These are phyloP conservation scores for Mortierella claussenii DNA, from an alignment of 192 early-diverging fungal genomes.

Conservation along the genomic window DNA sequence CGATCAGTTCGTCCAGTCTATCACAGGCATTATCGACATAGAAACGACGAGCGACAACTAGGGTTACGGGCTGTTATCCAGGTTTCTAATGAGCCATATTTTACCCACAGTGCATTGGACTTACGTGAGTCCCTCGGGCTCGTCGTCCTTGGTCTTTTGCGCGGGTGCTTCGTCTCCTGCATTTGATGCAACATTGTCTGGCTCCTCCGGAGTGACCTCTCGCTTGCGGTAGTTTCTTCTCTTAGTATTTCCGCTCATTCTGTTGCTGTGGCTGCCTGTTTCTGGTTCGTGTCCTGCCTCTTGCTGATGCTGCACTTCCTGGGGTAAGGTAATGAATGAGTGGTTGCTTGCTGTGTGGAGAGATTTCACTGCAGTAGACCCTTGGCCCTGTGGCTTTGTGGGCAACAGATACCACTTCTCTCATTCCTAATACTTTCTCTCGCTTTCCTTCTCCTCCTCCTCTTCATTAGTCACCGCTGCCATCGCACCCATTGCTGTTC, in stretches of 20 bases:
- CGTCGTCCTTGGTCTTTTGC: conserved; percentile 11
- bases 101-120: not conserved
- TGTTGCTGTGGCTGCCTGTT: not conserved
- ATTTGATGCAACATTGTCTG: not conserved
- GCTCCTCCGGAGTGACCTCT: conserved; percentile 32
- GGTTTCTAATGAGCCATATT: too few species aligned
- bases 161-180: not conserved
- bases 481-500: too few species aligned
- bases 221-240: conserved; percentile 47
- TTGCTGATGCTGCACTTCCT: not conserved
- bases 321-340: not conserved
- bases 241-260: conserved; percentile 35
- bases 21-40: too few species aligned
- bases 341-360: not conserved
- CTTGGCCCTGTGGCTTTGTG: not conserved
- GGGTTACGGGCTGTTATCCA: too few species aligned
- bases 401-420: not conserved
- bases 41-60: too few species aligned
- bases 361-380: not conserved
- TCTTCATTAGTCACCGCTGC: not conserved
- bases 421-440: too few species aligned
- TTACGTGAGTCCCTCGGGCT: conserved; percentile 46
- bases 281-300: not conserved
- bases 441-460: not conserved
- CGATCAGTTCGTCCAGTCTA: conserved; percentile 63